Conservation (phyloP, 2,329 filamentous ascomycete genomes). For the Escovopsis weberi region DNA sequence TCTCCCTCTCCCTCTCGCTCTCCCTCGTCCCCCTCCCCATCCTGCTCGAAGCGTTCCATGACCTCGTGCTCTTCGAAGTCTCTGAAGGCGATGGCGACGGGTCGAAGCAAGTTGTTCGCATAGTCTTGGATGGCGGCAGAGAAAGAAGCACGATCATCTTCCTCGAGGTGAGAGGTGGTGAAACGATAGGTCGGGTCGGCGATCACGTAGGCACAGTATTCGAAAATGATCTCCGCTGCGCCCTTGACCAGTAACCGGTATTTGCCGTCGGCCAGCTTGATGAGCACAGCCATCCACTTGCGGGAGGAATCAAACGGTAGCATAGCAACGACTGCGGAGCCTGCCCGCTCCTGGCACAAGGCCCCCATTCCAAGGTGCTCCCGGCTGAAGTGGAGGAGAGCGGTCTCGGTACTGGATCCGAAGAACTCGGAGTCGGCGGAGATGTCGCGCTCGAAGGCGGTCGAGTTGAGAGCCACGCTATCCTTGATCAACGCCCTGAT, state of each 20-base stretch:
- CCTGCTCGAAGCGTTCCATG: constrained; percentile 26
- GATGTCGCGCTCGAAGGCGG: constrained; percentile 35
- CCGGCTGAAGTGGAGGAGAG: constrained; percentile 33
- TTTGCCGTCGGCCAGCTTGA: constrained; percentile 28
- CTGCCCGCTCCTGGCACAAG: constrained; percentile 31
- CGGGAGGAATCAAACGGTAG: constrained; percentile 39
- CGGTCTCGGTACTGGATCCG: constrained; percentile 41
- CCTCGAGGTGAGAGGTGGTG: constrained; percentile 14
- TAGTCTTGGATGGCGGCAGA: constrained; percentile 31
- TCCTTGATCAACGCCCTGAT: constrained; percentile 23
- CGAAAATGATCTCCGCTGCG: constrained; percentile 40
- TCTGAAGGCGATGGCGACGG: constrained; percentile 59
- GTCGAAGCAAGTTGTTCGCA: constrained; percentile 55
- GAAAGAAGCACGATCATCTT: constrained; percentile 18
- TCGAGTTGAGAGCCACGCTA: constrained; percentile 33
- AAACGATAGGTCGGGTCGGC: constrained; percentile 27
- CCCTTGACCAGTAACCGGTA: constrained; percentile 42
- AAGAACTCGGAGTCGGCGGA: constrained; percentile 26
- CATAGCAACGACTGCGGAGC: constrained; percentile 30
- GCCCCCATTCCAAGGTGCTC: constrained; percentile 33
- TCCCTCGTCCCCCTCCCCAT: constrained; percentile 23
- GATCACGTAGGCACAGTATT: constrained; percentile 27
- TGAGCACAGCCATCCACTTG: constrained; percentile 42
- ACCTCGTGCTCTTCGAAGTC: constrained; percentile 59
- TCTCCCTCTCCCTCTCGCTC: constrained; percentile 9